A percentile compares a stretch with the other conserved stretches of the same genome.
phyloP scores from a whole-genome alignment of 441 rosid genomes.

The Populus hybrid region DNA sequence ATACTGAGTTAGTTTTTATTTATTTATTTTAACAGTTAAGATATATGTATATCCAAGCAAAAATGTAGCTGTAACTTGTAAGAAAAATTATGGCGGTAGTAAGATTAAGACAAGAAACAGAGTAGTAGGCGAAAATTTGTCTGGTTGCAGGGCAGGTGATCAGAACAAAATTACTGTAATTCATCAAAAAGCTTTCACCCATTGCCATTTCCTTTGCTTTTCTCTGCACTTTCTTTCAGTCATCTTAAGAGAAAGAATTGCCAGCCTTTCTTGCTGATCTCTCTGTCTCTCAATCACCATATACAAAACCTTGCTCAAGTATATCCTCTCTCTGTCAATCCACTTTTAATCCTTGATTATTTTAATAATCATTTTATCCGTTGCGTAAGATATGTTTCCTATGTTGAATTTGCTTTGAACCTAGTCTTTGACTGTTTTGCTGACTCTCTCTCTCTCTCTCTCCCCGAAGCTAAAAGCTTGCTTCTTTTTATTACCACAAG shows the following conservation, averaged over 20 bases:
- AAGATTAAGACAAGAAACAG: background rate
- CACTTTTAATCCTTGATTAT: background rate
- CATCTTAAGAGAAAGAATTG: background rate
- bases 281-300: background rate
- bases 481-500: background rate
- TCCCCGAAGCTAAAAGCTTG: background rate
- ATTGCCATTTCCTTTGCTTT: no score
- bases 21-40: no score
- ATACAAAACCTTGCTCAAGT: background rate
- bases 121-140: background rate
- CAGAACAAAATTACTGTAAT: no score
- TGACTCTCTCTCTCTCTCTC: background rate
- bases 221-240: background rate
- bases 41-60: no score
- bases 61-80: no score
- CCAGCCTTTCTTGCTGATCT: constrained; percentile 10
- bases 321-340: background rate
- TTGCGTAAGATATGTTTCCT: background rate
- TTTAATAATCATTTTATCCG: background rate
- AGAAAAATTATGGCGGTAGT: no score
- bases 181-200: no score
- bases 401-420: constrained; percentile 20
- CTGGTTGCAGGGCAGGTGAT: background rate
- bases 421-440: background rate
- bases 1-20: no score